A percentile compares a stretch with the other conserved stretches of the same genome.
Evolutionary conservation across 2,329 filamentous ascomycete genomes (phyloP).

Genomic region (Paramyrothecium roridum): DNA sequence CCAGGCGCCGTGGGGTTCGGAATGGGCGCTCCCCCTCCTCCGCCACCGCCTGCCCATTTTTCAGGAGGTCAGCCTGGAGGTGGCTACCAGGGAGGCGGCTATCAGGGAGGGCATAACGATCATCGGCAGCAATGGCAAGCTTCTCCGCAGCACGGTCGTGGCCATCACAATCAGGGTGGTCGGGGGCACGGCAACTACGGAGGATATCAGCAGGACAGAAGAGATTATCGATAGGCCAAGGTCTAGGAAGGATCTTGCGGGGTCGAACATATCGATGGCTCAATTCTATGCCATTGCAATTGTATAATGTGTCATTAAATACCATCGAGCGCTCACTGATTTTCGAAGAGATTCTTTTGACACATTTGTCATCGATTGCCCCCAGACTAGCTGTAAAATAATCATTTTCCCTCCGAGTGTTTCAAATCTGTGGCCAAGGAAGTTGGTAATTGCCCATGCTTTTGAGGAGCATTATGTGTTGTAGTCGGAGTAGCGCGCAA

Average conservation of each 20-base stretch:
- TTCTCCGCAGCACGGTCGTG: background rate
- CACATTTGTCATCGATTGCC: no score
- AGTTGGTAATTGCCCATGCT: no score
- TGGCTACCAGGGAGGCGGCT: conserved; percentile 10
- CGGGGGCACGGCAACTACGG: background rate
- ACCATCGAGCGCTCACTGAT: no score
- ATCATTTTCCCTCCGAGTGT: background rate
- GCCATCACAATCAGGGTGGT: background rate
- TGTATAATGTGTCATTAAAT: background rate
- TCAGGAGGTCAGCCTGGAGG: conserved; percentile 10
- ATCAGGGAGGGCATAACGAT: conserved; percentile 13
- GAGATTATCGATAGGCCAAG: background rate
- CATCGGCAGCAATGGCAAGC: conserved; percentile 2
- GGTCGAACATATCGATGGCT: background rate
- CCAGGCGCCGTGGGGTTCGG: conserved; percentile 29
- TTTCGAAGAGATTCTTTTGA: no score
- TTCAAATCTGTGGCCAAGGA: background rate
- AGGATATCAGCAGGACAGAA: background rate
- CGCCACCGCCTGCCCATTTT: conserved; percentile 19
- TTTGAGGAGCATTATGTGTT: no score
- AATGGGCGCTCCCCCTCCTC: conserved; percentile 28
- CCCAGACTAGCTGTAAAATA: no score
- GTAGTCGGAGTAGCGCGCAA: no score
- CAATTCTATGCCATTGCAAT: background rate
- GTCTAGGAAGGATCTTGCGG: background rate